Evolutionary conservation across 1,284 basidiomycete genomes (phyloP).

Genomic region (Tilletia horrida): DNA sequence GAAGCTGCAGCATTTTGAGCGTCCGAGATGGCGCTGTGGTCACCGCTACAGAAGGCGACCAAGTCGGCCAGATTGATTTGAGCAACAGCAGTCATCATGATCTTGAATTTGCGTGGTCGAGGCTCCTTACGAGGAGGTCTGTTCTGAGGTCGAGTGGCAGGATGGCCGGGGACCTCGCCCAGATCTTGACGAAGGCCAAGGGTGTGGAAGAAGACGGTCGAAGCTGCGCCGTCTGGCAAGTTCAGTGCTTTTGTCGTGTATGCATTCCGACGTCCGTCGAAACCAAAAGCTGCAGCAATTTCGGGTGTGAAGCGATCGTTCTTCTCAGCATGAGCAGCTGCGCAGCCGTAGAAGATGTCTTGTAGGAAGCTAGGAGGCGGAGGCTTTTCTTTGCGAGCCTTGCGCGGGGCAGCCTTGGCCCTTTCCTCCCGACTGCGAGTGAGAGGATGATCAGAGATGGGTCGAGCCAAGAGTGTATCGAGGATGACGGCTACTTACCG

Average conservation of each 20-base stretch:
- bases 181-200: conserved; percentile 25
- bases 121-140: not conserved
- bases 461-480: not conserved
- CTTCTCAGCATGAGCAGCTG: conserved; percentile 14
- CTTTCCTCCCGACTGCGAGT: not conserved
- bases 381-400: not conserved
- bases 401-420: not conserved
- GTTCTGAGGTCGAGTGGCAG: conserved; percentile 11
- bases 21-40: conserved; percentile 28
- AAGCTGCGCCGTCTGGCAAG: not conserved
- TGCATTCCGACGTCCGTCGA: conserved; percentile 31
- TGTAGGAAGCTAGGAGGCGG: not conserved
- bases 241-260: conserved; percentile 22
- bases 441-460: not conserved
- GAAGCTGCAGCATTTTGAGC: conserved; percentile 21
- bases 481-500: too few species aligned
- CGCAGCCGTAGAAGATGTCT: not conserved
- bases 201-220: conserved; percentile 23
- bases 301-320: conserved; percentile 26
- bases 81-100: conserved; percentile 28
- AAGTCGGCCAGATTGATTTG: conserved; percentile 28
- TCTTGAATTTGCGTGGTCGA: conserved; percentile 25
- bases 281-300: conserved; percentile 25
- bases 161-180: conserved; percentile 24
- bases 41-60: conserved; percentile 26